phyloP scores from a whole-genome alignment of 257 asterid species.

The Linaria vulgaris region DNA sequence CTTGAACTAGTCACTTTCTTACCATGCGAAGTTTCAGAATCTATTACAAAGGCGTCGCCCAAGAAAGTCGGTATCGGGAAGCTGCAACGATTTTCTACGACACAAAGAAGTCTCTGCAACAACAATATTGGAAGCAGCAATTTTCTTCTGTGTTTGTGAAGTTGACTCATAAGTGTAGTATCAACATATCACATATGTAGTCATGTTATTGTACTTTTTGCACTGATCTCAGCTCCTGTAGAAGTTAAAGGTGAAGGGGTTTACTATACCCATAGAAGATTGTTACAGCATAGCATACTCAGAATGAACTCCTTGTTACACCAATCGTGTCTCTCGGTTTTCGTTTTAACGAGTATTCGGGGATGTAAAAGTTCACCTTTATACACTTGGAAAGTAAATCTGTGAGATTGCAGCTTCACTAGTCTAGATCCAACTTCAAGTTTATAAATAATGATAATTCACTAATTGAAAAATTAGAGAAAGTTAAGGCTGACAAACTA shows the following conservation, averaged over 20 bases:
- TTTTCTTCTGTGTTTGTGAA: slow-evolving; percentile 30
- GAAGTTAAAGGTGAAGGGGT: slow-evolving; percentile 22
- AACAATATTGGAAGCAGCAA: slow-evolving; percentile 1
- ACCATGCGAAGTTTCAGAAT: too few relatives aligned
- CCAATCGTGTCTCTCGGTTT: too few relatives aligned
- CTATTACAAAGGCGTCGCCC: slow-evolving; percentile 6
- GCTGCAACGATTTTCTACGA: background rate
- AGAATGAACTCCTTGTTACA: too few relatives aligned
- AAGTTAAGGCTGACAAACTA: background rate
- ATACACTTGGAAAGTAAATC: too few relatives aligned
- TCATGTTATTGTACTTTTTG: slow-evolving; percentile 27
- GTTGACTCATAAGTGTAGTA: background rate
- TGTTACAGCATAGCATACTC: background rate
- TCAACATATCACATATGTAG: slow-evolving; percentile 6
- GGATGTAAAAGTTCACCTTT: too few relatives aligned
- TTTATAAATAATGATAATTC: too few relatives aligned
- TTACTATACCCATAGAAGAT: too few relatives aligned
- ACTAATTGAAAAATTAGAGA: too few relatives aligned
- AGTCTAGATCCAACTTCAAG: too few relatives aligned
- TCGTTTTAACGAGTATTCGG: too few relatives aligned
- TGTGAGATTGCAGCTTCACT: too few relatives aligned
- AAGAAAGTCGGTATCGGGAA: slow-evolving; percentile 7
- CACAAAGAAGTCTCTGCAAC: background rate
- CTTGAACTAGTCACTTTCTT: slow-evolving; percentile 27
- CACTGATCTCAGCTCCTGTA: slow-evolving; percentile 18